Percentiles rank a stretch among this genome's conserved stretches.
Evolutionary conservation across 495 filamentous ascomycete genomes (phyloP).

Genomic region (Letharia columbiana): DNA sequence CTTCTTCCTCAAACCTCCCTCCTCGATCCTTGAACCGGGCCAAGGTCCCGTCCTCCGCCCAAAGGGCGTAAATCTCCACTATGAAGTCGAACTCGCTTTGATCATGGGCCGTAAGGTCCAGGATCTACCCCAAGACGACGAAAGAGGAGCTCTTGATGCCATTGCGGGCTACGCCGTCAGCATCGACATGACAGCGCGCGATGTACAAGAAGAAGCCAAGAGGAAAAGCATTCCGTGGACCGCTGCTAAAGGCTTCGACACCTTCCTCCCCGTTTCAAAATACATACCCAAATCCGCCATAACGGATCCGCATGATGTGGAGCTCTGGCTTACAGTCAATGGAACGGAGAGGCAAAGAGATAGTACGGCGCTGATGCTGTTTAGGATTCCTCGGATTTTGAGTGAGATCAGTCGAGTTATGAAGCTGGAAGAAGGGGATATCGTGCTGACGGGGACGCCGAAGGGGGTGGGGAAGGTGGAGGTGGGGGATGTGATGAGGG

Average conservation of each 20-base stretch:
- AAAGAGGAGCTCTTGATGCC: constrained; percentile 42
- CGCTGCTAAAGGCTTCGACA: constrained; percentile 94
- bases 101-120: constrained; percentile 70
- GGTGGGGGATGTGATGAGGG: constrained; percentile 81
- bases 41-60: constrained; percentile 79
- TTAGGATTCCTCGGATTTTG: constrained; percentile 75
- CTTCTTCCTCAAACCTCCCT: constrained; percentile 94
- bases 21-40: constrained; percentile 67
- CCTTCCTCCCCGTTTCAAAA: constrained; percentile 78
- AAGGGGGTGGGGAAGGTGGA: constrained; percentile 88
- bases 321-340: constrained; percentile 77
- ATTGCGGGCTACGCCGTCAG: constrained; percentile 63
- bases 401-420: constrained; percentile 91
- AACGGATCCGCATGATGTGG: constrained; percentile 77
- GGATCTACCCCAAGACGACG: constrained; percentile 59
- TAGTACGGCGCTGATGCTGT: constrained; percentile 84
- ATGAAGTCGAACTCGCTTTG: constrained; percentile 89
- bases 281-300: constrained; percentile 69
- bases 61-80: constrained; percentile 73
- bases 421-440: constrained; percentile 83
- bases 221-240: constrained; percentile 94
- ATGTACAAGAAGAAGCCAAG: constrained; percentile 91
- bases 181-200: constrained; percentile 92
- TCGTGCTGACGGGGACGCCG: constrained; percentile 89
- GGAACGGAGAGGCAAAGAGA: constrained; percentile 67